phyloP scores from a whole-genome alignment of 176 grass and related monocot species.

The Avena insularis region DNA sequence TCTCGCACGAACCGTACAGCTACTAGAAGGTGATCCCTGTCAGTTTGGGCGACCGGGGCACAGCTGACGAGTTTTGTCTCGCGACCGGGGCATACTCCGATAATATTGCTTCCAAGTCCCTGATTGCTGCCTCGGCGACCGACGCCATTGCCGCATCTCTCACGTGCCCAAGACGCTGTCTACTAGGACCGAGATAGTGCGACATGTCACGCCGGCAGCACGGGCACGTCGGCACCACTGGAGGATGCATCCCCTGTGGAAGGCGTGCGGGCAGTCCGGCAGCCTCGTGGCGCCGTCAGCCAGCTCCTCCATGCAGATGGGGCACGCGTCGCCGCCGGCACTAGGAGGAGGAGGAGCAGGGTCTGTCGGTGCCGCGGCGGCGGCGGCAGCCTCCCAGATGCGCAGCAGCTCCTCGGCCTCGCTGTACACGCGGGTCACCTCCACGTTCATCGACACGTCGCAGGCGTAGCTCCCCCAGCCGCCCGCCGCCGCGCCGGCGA shows the following conservation, averaged over 20 bases:
- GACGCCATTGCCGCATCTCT: too few relatives aligned
- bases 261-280: neutral
- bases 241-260: conserved; percentile 9
- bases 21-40: too few relatives aligned
- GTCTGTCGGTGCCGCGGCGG: neutral
- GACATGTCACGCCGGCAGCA: neutral
- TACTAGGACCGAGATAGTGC: neutral
- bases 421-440: conserved; percentile 4
- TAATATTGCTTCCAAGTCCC: neutral
- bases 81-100: neutral
- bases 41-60: too few relatives aligned
- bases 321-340: neutral
- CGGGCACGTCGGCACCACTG: neutral
- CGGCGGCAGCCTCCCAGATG: neutral
- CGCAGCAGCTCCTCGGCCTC: neutral
- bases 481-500: neutral
- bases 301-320: conserved; percentile 8
- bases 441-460: neutral
- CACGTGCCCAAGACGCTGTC: too few relatives aligned
- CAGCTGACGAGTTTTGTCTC: neutral
- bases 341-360: neutral
- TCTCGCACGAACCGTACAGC: too few relatives aligned
- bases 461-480: conserved; percentile 12
- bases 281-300: neutral
- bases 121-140: too few relatives aligned